phyloP scores from a whole-genome alignment of 805 yeast species.

The Candida odintsovae region DNA sequence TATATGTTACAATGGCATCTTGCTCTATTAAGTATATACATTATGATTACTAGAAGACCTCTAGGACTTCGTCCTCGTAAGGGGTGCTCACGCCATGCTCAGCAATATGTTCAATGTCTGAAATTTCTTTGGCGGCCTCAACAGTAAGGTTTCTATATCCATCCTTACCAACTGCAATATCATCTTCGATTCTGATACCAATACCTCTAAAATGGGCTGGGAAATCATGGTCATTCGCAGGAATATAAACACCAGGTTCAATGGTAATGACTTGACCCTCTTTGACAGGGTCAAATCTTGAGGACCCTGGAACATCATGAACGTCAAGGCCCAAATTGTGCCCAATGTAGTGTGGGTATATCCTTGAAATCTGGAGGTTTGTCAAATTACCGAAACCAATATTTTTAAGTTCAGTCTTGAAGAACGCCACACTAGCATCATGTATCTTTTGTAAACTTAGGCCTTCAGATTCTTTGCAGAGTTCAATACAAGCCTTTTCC shows the following conservation, averaged over 20 bases:
- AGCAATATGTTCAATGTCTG: conserved; percentile 70
- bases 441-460: conserved; percentile 72
- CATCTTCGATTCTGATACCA: conserved; percentile 94
- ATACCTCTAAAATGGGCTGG: conserved; percentile 81
- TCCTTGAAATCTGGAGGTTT: conserved; percentile 45
- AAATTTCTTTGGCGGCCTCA: conserved; percentile 82
- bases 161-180: conserved; percentile 71
- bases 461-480: conserved; percentile 50
- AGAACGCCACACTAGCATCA: conserved; percentile 50
- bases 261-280: conserved; percentile 85
- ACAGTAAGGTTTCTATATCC: conserved; percentile 59
- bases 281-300: conserved; percentile 48
- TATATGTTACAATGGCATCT: background rate
- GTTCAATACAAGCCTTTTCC: conserved; percentile 68
- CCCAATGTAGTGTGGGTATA: conserved; percentile 93
- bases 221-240: conserved; percentile 51
- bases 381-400: conserved; percentile 54
- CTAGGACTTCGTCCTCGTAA: conserved; percentile 36
- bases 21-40: background rate
- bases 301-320: conserved; percentile 68
- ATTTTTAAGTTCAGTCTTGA: conserved; percentile 62
- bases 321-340: conserved; percentile 93
- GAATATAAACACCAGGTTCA: conserved; percentile 94
- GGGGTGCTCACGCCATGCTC: conserved; percentile 51
- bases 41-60: conserved; percentile 7